Conservation (phyloP, 371 early-diverging fungal species). For the Mortierella sp. region DNA sequence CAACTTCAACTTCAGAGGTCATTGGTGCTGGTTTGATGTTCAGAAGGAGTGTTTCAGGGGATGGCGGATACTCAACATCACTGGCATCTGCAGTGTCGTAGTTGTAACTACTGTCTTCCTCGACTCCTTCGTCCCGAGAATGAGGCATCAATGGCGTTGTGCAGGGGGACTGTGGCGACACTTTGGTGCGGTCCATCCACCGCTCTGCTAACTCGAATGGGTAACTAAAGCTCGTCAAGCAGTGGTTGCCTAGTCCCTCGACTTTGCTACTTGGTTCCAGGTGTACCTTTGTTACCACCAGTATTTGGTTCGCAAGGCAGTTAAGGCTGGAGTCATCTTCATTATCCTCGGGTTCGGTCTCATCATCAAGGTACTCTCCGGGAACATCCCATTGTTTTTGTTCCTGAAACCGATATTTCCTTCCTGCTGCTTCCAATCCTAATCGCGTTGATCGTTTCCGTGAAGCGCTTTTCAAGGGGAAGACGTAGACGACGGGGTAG, state of each 20-base stretch:
- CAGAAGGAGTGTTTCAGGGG: no score
- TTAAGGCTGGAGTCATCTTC: constrained; percentile 22
- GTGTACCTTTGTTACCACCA: constrained; percentile 24
- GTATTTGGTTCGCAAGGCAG: constrained; percentile 20
- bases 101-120: constrained; percentile 3
- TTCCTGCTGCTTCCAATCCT: not conserved
- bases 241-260: constrained; percentile 16
- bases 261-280: constrained; percentile 18
- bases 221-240: constrained; percentile 22
- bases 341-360: constrained; percentile 9
- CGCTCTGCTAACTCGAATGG: constrained; percentile 17
- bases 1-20: not conserved
- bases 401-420: not conserved
- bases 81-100: constrained; percentile 9
- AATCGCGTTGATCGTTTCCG: no score
- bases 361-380: not conserved
- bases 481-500: constrained; percentile 33
- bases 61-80: constrained; percentile 5
- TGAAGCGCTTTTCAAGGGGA: constrained; percentile 1
- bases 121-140: not conserved
- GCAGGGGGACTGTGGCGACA: not conserved
- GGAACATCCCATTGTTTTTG: no score
- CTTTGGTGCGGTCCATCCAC: not conserved
- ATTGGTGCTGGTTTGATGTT: not conserved
- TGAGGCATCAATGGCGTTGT: not conserved